Evolutionary conservation across 2,329 filamentous ascomycete species (phyloP).

Genomic region (Ophiosphaerella herpotricha): DNA sequence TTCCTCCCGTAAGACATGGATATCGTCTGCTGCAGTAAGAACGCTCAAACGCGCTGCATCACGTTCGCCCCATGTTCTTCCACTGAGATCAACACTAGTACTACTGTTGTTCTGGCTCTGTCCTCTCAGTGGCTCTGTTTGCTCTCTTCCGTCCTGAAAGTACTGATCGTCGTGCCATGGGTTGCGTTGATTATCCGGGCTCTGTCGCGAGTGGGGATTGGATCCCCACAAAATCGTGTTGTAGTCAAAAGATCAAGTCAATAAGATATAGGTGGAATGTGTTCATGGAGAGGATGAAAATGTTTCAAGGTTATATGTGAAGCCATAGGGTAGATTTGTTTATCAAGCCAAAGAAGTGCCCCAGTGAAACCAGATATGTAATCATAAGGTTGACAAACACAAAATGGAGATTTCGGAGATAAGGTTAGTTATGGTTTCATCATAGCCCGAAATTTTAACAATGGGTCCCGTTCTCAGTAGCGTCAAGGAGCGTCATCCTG

Average conservation of each 20-base stretch:
- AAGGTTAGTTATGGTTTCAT: conserved; percentile 12
- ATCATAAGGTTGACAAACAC: conserved; percentile 8
- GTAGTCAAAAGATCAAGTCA: neutral
- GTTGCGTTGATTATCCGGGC: conserved; percentile 34
- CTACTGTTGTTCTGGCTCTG: conserved; percentile 27
- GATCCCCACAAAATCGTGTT: conserved; percentile 29
- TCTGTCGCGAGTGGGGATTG: conserved; percentile 18
- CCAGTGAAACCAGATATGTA: no score
- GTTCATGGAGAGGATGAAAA: neutral
- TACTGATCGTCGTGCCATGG: conserved; percentile 43
- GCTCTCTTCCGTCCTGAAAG: conserved; percentile 22
- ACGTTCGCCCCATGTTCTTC: conserved; percentile 65
- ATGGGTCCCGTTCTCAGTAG: neutral
- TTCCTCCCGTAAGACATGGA: conserved; percentile 60
- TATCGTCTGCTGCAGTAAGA: conserved; percentile 62
- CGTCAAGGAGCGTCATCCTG: neutral
- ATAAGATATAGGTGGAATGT: neutral
- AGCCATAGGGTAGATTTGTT: no score
- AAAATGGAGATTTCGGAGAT: conserved; percentile 18
- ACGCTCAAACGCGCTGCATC: conserved; percentile 61
- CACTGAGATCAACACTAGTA: conserved; percentile 34
- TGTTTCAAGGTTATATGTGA: no score
- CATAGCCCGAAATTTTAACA: conserved; percentile 13
- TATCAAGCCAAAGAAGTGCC: no score
- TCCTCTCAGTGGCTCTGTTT: conserved; percentile 7